These are phyloP conservation scores for Fusarium sp. DNA, from an alignment of 2,329 filamentous ascomycete species.

Conservation along the genomic window DNA sequence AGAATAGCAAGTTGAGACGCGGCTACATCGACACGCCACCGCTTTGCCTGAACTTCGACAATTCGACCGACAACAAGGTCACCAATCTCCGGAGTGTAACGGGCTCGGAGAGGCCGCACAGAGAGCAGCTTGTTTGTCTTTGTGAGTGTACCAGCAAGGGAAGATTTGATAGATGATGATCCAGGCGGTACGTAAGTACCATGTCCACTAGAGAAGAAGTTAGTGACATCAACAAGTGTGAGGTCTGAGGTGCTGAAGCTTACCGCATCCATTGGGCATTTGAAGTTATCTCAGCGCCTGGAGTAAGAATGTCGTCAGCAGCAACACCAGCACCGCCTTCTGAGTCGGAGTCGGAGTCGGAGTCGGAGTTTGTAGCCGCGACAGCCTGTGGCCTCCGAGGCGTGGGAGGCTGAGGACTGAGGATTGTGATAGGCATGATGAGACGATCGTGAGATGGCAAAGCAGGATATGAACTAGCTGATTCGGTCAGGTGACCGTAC, in stretches of 20 bases:
- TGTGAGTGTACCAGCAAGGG: slow-evolving; percentile 88
- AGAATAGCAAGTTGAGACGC: slow-evolving; percentile 87
- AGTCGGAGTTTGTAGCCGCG: slow-evolving; percentile 50
- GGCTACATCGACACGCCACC: slow-evolving; percentile 96
- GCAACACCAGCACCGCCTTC: slow-evolving; percentile 60
- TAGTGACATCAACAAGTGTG: slow-evolving; percentile 7
- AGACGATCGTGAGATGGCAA: slow-evolving; percentile 22
- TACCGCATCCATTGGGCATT: slow-evolving; percentile 97
- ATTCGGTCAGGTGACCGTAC: not conserved
- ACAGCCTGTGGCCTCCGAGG: slow-evolving; percentile 37
- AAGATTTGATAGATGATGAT: slow-evolving; percentile 81
- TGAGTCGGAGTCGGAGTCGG: slow-evolving; percentile 58
- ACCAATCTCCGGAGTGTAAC: slow-evolving; percentile 95
- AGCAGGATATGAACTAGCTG: slow-evolving; percentile 3
- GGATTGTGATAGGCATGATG: slow-evolving; percentile 63
- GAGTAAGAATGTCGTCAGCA: slow-evolving; percentile 77
- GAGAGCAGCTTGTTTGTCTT: slow-evolving; percentile 98
- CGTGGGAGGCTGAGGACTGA: slow-evolving; percentile 54
- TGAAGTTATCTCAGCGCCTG: slow-evolving; percentile 87
- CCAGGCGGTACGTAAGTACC: slow-evolving; percentile 81
- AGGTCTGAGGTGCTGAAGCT: slow-evolving; percentile 34
- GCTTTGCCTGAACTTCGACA: slow-evolving; percentile 89
- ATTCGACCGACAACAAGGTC: slow-evolving; percentile 95
- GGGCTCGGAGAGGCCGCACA: slow-evolving; percentile 87
- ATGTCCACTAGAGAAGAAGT: slow-evolving; percentile 74